phyloP scores from a whole-genome alignment of 768 basidiomycete genomes.

The Kwoniella sp. region DNA sequence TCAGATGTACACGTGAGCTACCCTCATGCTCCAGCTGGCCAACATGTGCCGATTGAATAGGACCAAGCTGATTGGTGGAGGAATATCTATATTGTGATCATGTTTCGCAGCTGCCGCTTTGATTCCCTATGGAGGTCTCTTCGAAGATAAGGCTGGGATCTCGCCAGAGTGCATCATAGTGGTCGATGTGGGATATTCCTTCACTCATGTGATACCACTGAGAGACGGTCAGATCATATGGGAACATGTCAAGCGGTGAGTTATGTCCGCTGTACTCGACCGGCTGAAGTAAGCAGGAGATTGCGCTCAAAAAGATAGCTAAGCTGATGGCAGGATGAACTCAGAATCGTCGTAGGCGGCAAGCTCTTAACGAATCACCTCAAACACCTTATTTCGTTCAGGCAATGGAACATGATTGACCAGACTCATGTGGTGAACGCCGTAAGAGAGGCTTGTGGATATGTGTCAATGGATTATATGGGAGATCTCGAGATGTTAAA shows the following conservation, averaged over 20 bases:
- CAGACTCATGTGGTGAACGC: constrained; percentile 91
- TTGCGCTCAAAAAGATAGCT: too few relatives aligned
- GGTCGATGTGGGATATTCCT: constrained; percentile 90
- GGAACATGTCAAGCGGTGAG: constrained; percentile 77
- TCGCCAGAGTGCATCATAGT: constrained; percentile 78
- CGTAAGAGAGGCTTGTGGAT: constrained; percentile 88
- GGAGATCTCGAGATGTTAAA: constrained; percentile 74
- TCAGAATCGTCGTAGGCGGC: constrained; percentile 91
- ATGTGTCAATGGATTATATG: constrained; percentile 70
- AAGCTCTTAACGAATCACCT: constrained; percentile 94
- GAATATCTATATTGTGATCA: not conserved
- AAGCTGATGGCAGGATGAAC: too few relatives aligned
- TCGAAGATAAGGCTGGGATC: constrained; percentile 56
- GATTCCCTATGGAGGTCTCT: constrained; percentile 74
- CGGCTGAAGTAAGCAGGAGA: too few relatives aligned
- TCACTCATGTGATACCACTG: constrained; percentile 86
- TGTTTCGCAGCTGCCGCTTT: constrained; percentile 70
- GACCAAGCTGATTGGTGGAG: constrained; percentile 3
- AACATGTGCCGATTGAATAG: not conserved
- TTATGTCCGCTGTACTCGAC: constrained; percentile 9
- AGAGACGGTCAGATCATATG: constrained; percentile 73
- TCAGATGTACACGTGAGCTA: constrained; percentile 74
- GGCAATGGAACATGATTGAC: constrained; percentile 99
- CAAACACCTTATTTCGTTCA: constrained; percentile 88
- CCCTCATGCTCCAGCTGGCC: constrained; percentile 15